phyloP scores from a whole-genome alignment of 352 stramenopile genomes.

The Saprolegnia diclina region DNA sequence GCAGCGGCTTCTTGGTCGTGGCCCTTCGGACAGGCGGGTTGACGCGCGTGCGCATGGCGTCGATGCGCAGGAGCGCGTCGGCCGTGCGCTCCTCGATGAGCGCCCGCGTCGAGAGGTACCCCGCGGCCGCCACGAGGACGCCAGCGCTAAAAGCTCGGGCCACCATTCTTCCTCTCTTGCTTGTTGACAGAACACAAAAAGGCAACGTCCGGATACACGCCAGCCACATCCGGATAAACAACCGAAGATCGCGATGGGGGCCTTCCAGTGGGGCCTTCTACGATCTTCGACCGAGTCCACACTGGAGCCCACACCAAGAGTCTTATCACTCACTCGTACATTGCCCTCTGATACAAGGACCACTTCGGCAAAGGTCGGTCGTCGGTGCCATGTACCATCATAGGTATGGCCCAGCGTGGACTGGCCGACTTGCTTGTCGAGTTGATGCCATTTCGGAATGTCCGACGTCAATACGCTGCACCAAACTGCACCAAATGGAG shows the following conservation, averaged over 20 bases:
- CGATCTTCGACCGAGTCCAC: too few relatives aligned
- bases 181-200: neutral
- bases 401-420: too few relatives aligned
- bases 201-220: neutral
- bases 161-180: slow-evolving; percentile 6
- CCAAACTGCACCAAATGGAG: too few relatives aligned
- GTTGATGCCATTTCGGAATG: too few relatives aligned
- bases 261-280: too few relatives aligned
- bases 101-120: neutral
- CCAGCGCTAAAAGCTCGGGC: slow-evolving; percentile 10
- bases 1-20: slow-evolving; percentile 3
- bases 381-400: too few relatives aligned
- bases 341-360: too few relatives aligned
- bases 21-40: slow-evolving; percentile 16
- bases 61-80: slow-evolving; percentile 5
- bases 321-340: too few relatives aligned
- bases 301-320: neutral
- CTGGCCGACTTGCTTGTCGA: too few relatives aligned
- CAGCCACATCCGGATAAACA: neutral
- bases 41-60: slow-evolving; percentile 9
- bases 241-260: neutral
- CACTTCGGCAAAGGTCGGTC: too few relatives aligned
- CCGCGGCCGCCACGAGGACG: slow-evolving; percentile 7
- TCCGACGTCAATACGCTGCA: too few relatives aligned
- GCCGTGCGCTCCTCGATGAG: slow-evolving; percentile 13